A percentile compares a stretch with the other conserved stretches of the same genome.
phyloP scores from a whole-genome alignment of 2,329 filamentous ascomycete genomes.

The Cercospora brassicicola region DNA sequence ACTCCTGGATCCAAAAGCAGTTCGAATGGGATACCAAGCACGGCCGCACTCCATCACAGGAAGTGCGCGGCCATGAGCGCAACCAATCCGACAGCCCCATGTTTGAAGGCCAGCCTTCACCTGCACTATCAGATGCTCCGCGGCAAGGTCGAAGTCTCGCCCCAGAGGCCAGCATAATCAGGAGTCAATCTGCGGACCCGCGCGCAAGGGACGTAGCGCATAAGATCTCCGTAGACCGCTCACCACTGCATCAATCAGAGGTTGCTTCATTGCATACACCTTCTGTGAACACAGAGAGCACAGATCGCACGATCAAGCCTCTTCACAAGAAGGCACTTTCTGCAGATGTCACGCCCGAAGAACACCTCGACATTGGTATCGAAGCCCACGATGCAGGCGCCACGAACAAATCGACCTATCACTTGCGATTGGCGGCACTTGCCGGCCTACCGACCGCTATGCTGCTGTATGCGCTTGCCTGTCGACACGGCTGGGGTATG shows the following conservation, averaged over 20 bases:
- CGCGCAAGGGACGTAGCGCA: constrained; percentile 15
- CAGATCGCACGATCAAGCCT: constrained; percentile 47
- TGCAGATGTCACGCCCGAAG: constrained; percentile 74
- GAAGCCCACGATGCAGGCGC: constrained; percentile 84
- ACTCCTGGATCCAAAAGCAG: constrained; percentile 49
- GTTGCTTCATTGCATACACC: constrained; percentile 24
- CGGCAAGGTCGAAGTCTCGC: constrained; percentile 23
- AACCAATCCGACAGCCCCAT: constrained; percentile 23
- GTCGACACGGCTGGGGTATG: constrained; percentile 97
- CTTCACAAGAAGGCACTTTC: constrained; percentile 55
- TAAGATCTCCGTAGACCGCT: constrained; percentile 10
- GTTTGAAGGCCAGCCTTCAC: constrained; percentile 14
- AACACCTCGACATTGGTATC: constrained; percentile 88
- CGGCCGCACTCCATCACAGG: constrained; percentile 5
- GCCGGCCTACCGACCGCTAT: constrained; percentile 88
- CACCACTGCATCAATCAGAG: constrained; percentile 12
- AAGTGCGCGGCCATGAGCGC: constrained; percentile 21
- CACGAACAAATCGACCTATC: constrained; percentile 91
- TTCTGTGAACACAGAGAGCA: constrained; percentile 39
- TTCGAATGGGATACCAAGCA: constrained; percentile 60
- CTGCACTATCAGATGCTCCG: constrained; percentile 18
- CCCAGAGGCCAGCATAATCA: constrained; percentile 21
- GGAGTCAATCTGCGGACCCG: constrained; percentile 38
- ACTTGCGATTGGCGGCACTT: constrained; percentile 83
- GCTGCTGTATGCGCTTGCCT: constrained; percentile 92